Percentiles rank a stretch among this genome's conserved stretches.
Evolutionary conservation across 352 stramenopile species (phyloP).

Genomic region (Globisporangium yorkense): DNA sequence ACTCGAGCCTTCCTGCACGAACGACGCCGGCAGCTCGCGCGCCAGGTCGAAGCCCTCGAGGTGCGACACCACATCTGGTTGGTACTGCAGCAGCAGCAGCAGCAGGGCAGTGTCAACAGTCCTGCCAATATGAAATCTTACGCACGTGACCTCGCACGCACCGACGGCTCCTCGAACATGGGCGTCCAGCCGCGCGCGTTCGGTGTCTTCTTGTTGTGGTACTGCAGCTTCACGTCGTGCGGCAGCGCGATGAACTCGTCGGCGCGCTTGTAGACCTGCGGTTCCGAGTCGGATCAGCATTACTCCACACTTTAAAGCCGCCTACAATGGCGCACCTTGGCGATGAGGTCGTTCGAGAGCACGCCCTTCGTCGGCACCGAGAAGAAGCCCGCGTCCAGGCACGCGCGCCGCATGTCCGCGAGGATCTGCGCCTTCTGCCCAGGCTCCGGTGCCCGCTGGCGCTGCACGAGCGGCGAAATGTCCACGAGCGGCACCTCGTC

Average conservation of each 20-base stretch:
- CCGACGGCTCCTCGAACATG: constrained; percentile 80
- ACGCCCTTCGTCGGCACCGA: constrained; percentile 64
- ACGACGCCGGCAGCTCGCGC: constrained; percentile 44
- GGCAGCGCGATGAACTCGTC: constrained; percentile 71
- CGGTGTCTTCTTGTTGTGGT: constrained; percentile 69
- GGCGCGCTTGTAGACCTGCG: constrained; percentile 46
- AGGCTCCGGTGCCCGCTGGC: not conserved
- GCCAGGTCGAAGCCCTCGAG: constrained; percentile 75
- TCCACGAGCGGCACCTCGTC: constrained; percentile 62
- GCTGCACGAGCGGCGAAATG: constrained; percentile 45
- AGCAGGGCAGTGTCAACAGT: no score
- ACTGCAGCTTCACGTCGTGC: constrained; percentile 56
- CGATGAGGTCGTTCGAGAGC: constrained; percentile 40
- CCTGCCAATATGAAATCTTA: not conserved
- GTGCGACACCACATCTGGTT: constrained; percentile 69
- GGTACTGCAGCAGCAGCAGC: constrained; percentile 32
- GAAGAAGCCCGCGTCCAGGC: constrained; percentile 67
- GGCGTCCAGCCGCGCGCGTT: constrained; percentile 76
- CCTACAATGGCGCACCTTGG: constrained; percentile 19
- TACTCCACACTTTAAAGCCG: not conserved
- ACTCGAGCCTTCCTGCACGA: constrained; percentile 54
- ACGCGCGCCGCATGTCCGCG: constrained; percentile 49
- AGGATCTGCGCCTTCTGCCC: constrained; percentile 40
- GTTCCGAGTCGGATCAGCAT: not conserved
- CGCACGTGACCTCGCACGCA: constrained; percentile 11